Percentiles rank a stretch among this genome's conserved stretches.
These are phyloP conservation scores for Fraxinus sp. DNA, from an alignment of 305 asterid species.

Conservation along the genomic window DNA sequence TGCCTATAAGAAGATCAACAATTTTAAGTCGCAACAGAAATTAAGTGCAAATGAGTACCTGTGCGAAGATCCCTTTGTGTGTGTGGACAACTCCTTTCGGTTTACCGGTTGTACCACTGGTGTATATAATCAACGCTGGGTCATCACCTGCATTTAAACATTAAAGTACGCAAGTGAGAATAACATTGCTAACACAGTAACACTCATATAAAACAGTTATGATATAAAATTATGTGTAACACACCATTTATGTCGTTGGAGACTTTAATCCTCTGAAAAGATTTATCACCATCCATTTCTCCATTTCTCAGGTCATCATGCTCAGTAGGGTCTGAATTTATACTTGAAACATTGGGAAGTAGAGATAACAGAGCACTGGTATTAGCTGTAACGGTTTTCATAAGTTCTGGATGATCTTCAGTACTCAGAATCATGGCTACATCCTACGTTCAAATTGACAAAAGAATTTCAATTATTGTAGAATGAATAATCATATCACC, in stretches of 20 bases:
- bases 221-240: conserved; percentile 17
- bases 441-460: conserved; percentile 47
- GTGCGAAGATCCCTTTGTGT: conserved; percentile 77
- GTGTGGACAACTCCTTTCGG: conserved; percentile 99
- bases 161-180: conserved; percentile 15
- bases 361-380: conserved; percentile 69
- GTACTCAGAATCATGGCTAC: conserved; percentile 80
- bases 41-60: conserved; percentile 48
- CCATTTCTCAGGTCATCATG: conserved; percentile 30
- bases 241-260: conserved; percentile 45
- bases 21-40: not conserved
- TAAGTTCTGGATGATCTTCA: conserved; percentile 81
- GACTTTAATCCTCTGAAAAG: conserved; percentile 25
- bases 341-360: conserved; percentile 56
- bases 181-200: not conserved
- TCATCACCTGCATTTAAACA: conserved; percentile 51
- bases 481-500: not conserved
- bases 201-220: not conserved
- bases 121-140: conserved; percentile 84
- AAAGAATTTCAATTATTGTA: not conserved
- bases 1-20: not conserved
- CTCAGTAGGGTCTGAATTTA: conserved; percentile 30
- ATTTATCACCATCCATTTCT: conserved; percentile 25
- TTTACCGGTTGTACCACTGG: conserved; percentile 97
- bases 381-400: conserved; percentile 74